phyloP scores from a whole-genome alignment of 768 basidiomycete genomes.

The Tricholoma hemisulphureum region DNA sequence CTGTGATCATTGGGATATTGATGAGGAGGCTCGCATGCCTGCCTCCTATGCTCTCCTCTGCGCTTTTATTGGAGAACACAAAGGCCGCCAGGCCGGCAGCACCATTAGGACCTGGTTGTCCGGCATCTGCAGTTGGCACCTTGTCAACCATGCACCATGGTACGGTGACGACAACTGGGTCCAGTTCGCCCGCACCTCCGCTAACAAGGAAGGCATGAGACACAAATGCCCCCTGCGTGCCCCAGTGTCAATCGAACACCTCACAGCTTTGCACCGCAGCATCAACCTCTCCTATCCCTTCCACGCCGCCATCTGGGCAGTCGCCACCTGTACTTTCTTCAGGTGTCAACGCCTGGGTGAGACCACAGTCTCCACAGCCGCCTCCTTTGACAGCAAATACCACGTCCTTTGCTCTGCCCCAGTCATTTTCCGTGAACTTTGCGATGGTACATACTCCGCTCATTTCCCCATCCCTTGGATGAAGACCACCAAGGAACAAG shows the following conservation, averaged over 20 bases:
- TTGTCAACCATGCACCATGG: conserved; percentile 35
- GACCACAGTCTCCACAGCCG: conserved; percentile 17
- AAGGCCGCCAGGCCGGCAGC: conserved; percentile 13
- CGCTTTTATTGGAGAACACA: conserved; percentile 24
- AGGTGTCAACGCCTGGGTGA: conserved; percentile 32
- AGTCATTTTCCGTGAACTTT: not conserved
- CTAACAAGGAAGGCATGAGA: not conserved
- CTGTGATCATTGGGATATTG: conserved; percentile 27
- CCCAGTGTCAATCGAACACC: conserved; percentile 36
- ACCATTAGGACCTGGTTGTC: conserved; percentile 35
- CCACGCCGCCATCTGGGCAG: conserved; percentile 36
- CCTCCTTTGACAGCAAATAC: conserved; percentile 10
- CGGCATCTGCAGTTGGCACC: conserved; percentile 37
- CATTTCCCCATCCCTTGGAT: conserved; percentile 32
- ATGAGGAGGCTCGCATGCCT: conserved; percentile 31
- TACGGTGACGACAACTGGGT: conserved; percentile 28
- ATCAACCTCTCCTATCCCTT: conserved; percentile 27
- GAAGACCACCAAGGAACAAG: conserved; percentile 24
- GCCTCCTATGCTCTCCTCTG: conserved; percentile 29
- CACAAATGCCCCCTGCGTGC: not conserved
- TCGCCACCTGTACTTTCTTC: conserved; percentile 35
- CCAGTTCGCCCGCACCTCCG: conserved; percentile 7
- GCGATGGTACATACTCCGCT: conserved; percentile 4
- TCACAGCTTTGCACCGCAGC: conserved; percentile 17
- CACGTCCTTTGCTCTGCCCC: conserved; percentile 4